Percentiles rank a stretch among this genome's conserved stretches.
These are phyloP conservation scores for Waltergamsia citrina DNA, from an alignment of 2,329 filamentous ascomycete genomes.

Conservation along the genomic window DNA sequence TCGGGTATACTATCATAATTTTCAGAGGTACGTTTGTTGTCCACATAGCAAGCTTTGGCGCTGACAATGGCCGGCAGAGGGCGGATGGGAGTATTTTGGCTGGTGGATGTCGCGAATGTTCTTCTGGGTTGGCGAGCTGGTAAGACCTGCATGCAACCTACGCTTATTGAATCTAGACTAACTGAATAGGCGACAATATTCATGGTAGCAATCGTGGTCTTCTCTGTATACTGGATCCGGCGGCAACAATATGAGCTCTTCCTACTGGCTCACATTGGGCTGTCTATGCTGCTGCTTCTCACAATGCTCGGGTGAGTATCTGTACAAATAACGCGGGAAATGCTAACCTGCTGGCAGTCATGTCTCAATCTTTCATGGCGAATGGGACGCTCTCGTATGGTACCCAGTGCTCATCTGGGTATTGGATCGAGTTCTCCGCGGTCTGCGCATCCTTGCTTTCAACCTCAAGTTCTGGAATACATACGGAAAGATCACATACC, in stretches of 20 bases:
- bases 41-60: not conserved
- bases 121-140: constrained; percentile 39
- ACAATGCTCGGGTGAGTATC: constrained; percentile 38
- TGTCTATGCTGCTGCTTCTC: constrained; percentile 38
- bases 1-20: constrained; percentile 44
- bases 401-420: constrained; percentile 38
- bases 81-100: constrained; percentile 23
- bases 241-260: constrained; percentile 43
- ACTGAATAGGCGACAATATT: constrained; percentile 26
- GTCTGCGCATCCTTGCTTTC: constrained; percentile 29
- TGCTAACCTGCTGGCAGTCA: constrained; percentile 23
- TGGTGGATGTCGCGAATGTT: constrained; percentile 32
- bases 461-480: constrained; percentile 26
- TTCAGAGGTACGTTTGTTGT: constrained; percentile 16
- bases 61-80: constrained; percentile 16
- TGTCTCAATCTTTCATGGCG: constrained; percentile 39
- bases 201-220: constrained; percentile 33
- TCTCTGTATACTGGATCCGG: constrained; percentile 42
- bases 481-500: constrained; percentile 26
- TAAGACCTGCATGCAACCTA: no score
- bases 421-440: constrained; percentile 35
- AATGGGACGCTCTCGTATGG: constrained; percentile 41
- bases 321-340: no score
- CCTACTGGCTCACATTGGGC: constrained; percentile 36
- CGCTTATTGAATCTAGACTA: not conserved